Percentiles rank a stretch among this genome's conserved stretches.
Conservation (phyloP, 129 eudicot species). For the Flaveria robusta region DNA sequence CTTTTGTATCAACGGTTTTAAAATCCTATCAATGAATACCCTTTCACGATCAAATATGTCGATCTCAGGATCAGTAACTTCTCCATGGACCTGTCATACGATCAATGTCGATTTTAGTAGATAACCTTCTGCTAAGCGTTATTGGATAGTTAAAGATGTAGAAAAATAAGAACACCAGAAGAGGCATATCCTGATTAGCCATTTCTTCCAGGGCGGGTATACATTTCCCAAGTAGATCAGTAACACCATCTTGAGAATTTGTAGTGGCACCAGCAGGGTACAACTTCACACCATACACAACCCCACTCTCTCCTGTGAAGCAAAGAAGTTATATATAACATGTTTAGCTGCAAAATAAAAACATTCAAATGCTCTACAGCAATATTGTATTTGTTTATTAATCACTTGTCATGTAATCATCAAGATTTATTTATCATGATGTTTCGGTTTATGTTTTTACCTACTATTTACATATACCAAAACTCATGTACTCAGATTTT, state of each 20-base stretch:
- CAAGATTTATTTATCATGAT: too few relatives aligned
- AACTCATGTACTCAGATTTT: too few relatives aligned
- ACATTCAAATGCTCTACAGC: not conserved
- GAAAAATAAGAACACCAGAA: conserved; percentile 53
- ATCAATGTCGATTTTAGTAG: too few relatives aligned
- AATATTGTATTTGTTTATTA: not conserved
- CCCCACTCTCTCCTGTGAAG: conserved; percentile 82
- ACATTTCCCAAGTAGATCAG: conserved; percentile 94
- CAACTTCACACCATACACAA: conserved; percentile 82
- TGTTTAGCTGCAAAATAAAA: not conserved
- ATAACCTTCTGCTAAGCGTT: too few relatives aligned
- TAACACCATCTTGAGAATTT: conserved; percentile 98
- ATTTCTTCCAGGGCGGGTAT: conserved; percentile 85
- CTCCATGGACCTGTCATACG: conserved; percentile 84
- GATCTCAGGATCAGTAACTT: conserved; percentile 77
- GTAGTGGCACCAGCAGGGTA: conserved; percentile 99
- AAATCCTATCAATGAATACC: conserved; percentile 73
- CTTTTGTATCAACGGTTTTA: conserved; percentile 69
- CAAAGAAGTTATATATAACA: not conserved
- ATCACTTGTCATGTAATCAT: too few relatives aligned
- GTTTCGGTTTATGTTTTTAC: too few relatives aligned
- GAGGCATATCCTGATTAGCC: conserved; percentile 88
- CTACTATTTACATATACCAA: too few relatives aligned
- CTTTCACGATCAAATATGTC: conserved; percentile 96
- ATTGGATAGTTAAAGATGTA: not conserved